Base-by-base conservation (phyloP, 352 stramenopile species). In the Globisporangium nunn region DNA sequence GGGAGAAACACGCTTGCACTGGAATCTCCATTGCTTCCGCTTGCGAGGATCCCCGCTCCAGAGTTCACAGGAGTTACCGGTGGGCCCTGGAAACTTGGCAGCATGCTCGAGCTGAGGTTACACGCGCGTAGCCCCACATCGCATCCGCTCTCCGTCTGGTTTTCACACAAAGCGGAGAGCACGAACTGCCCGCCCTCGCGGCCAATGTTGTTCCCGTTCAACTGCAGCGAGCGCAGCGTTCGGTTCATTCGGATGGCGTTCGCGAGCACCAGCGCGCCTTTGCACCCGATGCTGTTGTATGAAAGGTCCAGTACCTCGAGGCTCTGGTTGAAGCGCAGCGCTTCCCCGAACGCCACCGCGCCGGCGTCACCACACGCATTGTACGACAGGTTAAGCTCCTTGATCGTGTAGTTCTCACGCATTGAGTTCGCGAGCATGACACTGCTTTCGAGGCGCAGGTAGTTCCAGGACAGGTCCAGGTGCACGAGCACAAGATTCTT, bases 401-500 rank as follows among this genome's bases (percentile, higher is more conserved):
- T 60, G 1, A 93, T 70, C 28, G 78, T 90, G 33, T 63, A 41
- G 50, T 93, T 93, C 48, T 87, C 74, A 5, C 71, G 61, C 18
- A 93, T 72, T 1, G 83, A 86, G 18, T 66, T 64, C 0, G 81
- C 83, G 2, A 93, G 68, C 6, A 77, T 78, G 41, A 86, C 75
- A 31, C 78, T 87, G 59, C 78, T 89, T 46, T 88, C 85, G 6
- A 94, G 67, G 1, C 87, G 78, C 8, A 97, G 59, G 61, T 82
- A 91, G 52, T 97, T 97, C 88, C 88, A 97, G 48, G 83, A 95
- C 14, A 97, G 47, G 50, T 96, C 86, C 7, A 97, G 70, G 37
- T 85, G 75, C 2, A 72, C 68, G 14, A 97, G 73, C 52, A 84
- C 75, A 0, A 80, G 62, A 62, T 97, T 96, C 14, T 65, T 49